phyloP scores from a whole-genome alignment of 2,329 filamentous ascomycete genomes.

The Orbilia brochopaga region DNA sequence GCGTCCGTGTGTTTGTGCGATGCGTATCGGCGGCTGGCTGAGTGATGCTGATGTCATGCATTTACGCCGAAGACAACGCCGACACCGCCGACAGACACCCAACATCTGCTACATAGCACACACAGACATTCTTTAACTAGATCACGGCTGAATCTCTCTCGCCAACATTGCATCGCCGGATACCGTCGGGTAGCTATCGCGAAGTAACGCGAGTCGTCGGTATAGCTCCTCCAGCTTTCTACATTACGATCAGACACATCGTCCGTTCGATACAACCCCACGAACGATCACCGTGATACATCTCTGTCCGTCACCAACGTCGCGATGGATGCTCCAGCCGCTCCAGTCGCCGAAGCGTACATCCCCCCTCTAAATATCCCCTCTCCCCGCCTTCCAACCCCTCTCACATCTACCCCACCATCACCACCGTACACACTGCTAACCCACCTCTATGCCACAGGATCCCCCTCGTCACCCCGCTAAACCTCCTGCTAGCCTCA shows the following conservation, averaged over 20 bases:
- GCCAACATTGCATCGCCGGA: conserved; percentile 15
- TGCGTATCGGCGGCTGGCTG: not conserved
- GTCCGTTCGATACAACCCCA: no score
- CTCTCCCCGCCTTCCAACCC: not conserved
- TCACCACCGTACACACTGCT: no score
- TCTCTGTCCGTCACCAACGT: no score
- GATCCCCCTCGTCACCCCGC: conserved; percentile 64
- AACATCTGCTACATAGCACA: no score
- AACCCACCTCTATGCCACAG: conserved; percentile 14
- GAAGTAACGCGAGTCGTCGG: no score
- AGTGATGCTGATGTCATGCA: not conserved
- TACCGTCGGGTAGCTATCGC: not conserved
- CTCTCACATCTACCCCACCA: not conserved
- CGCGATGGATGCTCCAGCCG: conserved; percentile 19
- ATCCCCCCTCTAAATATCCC: not conserved
- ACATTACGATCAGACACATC: no score
- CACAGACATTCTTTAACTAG: no score
- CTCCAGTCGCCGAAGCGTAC: conserved; percentile 38
- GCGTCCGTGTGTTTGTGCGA: not conserved
- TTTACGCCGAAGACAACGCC: not conserved
- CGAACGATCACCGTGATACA: no score
- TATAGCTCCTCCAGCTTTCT: no score
- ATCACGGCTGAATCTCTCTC: no score
- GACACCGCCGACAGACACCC: no score
- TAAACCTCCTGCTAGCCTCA: conserved; percentile 68